Conservation (phyloP, 2,329 filamentous ascomycete genomes). For the Anthostomella pinea region DNA sequence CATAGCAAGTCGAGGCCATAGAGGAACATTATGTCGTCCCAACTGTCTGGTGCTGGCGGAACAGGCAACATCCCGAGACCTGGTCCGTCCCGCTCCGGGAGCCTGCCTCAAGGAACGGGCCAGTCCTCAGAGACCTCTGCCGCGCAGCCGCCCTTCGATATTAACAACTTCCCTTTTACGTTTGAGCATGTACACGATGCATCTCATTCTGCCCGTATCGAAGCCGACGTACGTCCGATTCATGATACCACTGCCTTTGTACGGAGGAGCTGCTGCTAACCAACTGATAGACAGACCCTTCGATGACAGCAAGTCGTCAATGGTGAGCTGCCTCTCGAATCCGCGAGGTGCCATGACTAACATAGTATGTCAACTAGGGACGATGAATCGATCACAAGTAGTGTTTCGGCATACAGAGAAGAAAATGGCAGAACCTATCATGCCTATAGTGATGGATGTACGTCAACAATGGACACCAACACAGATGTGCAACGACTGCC, state of each 20-base stretch:
- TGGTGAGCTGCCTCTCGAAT: conserved; percentile 4
- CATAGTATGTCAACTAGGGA: conserved; percentile 14
- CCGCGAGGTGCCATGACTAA: neutral
- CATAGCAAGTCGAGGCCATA: neutral
- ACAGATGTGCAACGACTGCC: neutral
- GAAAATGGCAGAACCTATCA: conserved; percentile 44
- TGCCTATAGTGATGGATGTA: conserved; percentile 46
- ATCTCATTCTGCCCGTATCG: conserved; percentile 14
- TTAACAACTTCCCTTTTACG: conserved; percentile 20
- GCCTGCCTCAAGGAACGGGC: neutral
- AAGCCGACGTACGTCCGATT: conserved; percentile 14
- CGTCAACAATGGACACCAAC: conserved; percentile 19
- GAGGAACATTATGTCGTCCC: conserved; percentile 11
- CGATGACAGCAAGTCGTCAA: conserved; percentile 6
- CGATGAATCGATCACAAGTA: conserved; percentile 23
- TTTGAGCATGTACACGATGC: conserved; percentile 17
- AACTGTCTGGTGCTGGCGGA: neutral
- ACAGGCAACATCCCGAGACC: conserved; percentile 2
- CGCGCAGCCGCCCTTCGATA: conserved; percentile 9
- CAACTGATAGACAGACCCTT: conserved; percentile 12
- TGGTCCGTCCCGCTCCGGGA: neutral
- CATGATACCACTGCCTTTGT: neutral
- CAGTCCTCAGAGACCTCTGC: conserved; percentile 1
- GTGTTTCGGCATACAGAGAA: conserved; percentile 21
- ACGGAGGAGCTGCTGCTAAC: conserved; percentile 3